These are phyloP conservation scores for Suillus alpinus DNA, from an alignment of 768 basidiomycete species.

Conservation along the genomic window DNA sequence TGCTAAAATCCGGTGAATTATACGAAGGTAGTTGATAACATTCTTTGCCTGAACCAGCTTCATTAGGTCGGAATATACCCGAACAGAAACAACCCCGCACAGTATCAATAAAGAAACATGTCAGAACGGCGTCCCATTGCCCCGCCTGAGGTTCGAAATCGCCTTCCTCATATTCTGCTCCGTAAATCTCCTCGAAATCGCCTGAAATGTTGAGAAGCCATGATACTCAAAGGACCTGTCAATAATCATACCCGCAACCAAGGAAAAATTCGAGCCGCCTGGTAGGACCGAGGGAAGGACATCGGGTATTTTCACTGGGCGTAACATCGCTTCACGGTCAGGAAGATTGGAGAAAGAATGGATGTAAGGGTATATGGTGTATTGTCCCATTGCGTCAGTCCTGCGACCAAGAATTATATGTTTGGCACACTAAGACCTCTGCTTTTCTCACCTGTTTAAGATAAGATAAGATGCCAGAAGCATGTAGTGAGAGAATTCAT, in stretches of 20 bases:
- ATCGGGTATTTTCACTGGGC: conserved; percentile 74
- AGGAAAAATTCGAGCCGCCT: conserved; percentile 63
- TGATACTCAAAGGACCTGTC: not conserved
- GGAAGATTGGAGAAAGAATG: conserved; percentile 89
- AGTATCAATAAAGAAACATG: conserved; percentile 97
- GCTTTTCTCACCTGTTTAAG: conserved; percentile 67
- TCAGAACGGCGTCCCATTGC: conserved; percentile 85
- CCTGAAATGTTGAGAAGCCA: conserved; percentile 39
- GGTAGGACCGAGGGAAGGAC: conserved; percentile 76
- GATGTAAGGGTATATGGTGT: conserved; percentile 84
- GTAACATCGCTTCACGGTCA: conserved; percentile 57
- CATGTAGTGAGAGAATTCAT: conserved; percentile 97
- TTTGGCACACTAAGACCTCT: not conserved
- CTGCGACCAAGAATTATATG: conserved; percentile 28
- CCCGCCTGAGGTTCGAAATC: conserved; percentile 67
- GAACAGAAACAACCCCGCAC: conserved; percentile 38
- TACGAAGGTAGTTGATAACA: conserved; percentile 85
- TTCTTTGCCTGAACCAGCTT: conserved; percentile 69
- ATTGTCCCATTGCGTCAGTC: conserved; percentile 61
- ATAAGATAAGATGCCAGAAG: conserved; percentile 86
- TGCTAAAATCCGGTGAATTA: conserved; percentile 78
- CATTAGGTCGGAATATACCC: not conserved
- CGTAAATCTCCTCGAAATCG: conserved; percentile 93
- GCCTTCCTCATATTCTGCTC: conserved; percentile 42
- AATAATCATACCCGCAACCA: conserved; percentile 70